These are phyloP conservation scores for Cyclotella sp. DNA, from an alignment of 108 stramenopile species.

Conservation along the genomic window DNA sequence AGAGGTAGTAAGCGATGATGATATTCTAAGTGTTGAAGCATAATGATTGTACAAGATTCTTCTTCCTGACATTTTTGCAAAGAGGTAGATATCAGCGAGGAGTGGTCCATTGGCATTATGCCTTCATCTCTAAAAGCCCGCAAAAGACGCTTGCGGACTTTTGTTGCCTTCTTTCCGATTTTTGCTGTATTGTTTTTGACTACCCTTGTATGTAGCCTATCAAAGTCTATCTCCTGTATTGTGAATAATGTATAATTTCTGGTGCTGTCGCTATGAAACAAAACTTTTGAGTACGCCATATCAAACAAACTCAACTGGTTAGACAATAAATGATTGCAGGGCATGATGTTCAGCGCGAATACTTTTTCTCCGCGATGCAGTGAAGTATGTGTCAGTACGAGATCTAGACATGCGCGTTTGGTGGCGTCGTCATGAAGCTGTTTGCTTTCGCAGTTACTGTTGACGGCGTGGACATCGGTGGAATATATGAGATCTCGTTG, in stretches of 20 bases:
- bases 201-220: neutral
- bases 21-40: slow-evolving; percentile 73
- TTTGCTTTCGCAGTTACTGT: slow-evolving; percentile 1
- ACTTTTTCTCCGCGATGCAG: slow-evolving; percentile 12
- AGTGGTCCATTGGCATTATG: slow-evolving; percentile 8
- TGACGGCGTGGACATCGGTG: neutral
- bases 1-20: slow-evolving; percentile 36
- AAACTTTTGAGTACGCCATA: slow-evolving; percentile 13
- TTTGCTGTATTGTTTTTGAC: neutral
- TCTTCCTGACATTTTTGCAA: slow-evolving; percentile 40
- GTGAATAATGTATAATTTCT: neutral
- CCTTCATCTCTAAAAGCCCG: neutral
- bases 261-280: neutral
- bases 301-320: slow-evolving; percentile 1
- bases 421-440: neutral
- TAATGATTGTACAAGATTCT: slow-evolving; percentile 62
- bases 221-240: neutral
- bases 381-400: neutral
- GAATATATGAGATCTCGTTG: slow-evolving; percentile 18
- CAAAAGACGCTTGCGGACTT: slow-evolving; percentile 12
- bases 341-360: slow-evolving; percentile 4
- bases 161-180: neutral
- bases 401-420: neutral
- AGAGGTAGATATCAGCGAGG: neutral
- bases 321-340: neutral